Base-by-base conservation (phyloP, 495 filamentous ascomycete genomes). In the Xylaria palmicola region DNA sequence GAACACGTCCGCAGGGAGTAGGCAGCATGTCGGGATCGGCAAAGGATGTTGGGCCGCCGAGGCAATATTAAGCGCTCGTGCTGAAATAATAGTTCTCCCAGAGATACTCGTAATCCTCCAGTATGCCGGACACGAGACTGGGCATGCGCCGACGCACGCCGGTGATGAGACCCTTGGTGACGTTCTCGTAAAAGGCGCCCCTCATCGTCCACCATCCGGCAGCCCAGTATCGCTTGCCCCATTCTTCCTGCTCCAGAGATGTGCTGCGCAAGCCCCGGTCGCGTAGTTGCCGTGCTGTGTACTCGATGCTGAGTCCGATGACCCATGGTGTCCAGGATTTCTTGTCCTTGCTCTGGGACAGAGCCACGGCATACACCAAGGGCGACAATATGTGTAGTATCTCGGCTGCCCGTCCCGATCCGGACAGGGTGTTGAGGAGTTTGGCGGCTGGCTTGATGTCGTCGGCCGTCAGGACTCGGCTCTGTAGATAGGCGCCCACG, bases 51-150 rank as follows among this genome's bases (percentile, higher is more conserved):
- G 39, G 9, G 4, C 39, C 32, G 40, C 24, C 15, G n/a, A 39
- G 34, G 27, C 1, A 6, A 41, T 13, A 24, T 77, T 60, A 81
- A 15, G 73, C 63, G 37, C 74, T 77, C 10, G 79, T 81, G 66
- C 79, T 81, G 73, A 98, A 98, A 74, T 98, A 93, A 69, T 96
- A 98, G 53, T 96, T 90, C 76, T 97, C 93, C 94, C 94, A 98
- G 15, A 98, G 79, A 69, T 94, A 97, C 70, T 95, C 90, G 67
- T 98, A 98, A 69, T 98, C 95, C 71, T 96, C 93, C 56, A 98
- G 68, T 22, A 98, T 83, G 53, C 87, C 92, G 1, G 84, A 86
- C 15, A 97, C 78, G 65, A 98, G 76, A 65, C 89, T 87, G 52
- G 95, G 82, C 69, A 97, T 76, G 47, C 89, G 88, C 43, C 82